These are phyloP conservation scores for Alternaria triticina DNA, from an alignment of 2,329 filamentous ascomycete species.

Conservation along the genomic window DNA sequence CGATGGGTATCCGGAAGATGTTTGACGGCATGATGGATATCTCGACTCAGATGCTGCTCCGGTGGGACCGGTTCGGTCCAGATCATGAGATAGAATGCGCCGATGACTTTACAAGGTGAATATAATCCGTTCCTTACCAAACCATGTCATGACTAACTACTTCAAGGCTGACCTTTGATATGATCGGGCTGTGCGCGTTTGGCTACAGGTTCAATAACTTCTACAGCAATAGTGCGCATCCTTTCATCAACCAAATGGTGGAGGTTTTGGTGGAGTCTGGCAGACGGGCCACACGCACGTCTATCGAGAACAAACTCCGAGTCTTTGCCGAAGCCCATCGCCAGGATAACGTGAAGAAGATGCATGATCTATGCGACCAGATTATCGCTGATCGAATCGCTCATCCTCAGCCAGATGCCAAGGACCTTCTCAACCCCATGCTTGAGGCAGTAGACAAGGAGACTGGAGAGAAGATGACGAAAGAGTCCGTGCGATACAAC, in stretches of 20 bases:
- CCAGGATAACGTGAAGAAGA: constrained; percentile 11
- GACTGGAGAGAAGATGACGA: constrained; percentile 13
- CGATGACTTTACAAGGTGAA: constrained; percentile 8
- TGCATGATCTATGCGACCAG: constrained; percentile 10
- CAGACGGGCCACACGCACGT: constrained; percentile 1
- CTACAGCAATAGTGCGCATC: constrained; percentile 6
- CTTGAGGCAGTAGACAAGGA: constrained; percentile 7
- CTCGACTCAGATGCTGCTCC: constrained; percentile 7
- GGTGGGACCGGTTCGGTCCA: constrained; percentile 11
- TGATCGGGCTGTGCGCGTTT: constrained; percentile 12
- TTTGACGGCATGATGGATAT: constrained; percentile 13
- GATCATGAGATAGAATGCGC: constrained; percentile 9
- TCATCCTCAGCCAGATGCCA: constrained; percentile 7
- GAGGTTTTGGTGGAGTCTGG: constrained; percentile 10
- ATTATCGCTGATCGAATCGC: constrained; percentile 10
- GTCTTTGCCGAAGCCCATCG: constrained; percentile 9
- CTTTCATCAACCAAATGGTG: constrained; percentile 10
- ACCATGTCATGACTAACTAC: neutral
- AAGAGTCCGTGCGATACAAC: constrained; percentile 8
- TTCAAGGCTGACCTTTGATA: constrained; percentile 5
- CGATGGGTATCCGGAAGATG: constrained; percentile 10
- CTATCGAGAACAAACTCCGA: constrained; percentile 9
- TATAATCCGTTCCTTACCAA: neutral
- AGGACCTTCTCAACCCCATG: constrained; percentile 11
- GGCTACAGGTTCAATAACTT: constrained; percentile 15